Evolutionary conservation across 1,284 basidiomycete species (phyloP).

Genomic region (Pseudozyma sp.): DNA sequence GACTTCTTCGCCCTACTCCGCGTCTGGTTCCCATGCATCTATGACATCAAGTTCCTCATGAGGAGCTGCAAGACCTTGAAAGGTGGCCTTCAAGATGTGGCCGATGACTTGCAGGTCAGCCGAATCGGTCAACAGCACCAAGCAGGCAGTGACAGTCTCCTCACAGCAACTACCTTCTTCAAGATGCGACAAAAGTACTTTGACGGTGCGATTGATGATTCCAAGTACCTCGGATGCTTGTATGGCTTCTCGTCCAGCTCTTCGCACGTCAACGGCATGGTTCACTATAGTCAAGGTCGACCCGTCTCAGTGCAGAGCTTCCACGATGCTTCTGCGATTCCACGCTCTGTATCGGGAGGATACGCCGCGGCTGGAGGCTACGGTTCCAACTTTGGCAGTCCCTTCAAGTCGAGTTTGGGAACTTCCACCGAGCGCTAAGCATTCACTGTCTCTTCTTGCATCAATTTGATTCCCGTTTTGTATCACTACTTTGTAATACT

Average conservation of each 20-base stretch:
- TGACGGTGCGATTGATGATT: slow-evolving; percentile 80
- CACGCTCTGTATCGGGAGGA: slow-evolving; percentile 44
- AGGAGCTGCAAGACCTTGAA: slow-evolving; percentile 87
- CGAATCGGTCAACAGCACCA: slow-evolving; percentile 94
- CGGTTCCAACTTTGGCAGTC: slow-evolving; percentile 47
- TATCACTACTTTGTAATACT: slow-evolving; percentile 40
- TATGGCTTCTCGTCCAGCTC: slow-evolving; percentile 65
- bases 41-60: slow-evolving; percentile 98
- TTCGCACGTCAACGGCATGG: slow-evolving; percentile 50
- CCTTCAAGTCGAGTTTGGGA: slow-evolving; percentile 41
- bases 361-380: slow-evolving; percentile 36
- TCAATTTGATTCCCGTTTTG: slow-evolving; percentile 5
- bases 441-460: slow-evolving; percentile 3
- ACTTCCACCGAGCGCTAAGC: slow-evolving; percentile 35
- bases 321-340: slow-evolving; percentile 41
- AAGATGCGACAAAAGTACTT: slow-evolving; percentile 93
- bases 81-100: slow-evolving; percentile 94
- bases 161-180: slow-evolving; percentile 95
- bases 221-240: slow-evolving; percentile 65
- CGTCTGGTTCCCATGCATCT: slow-evolving; percentile 96
- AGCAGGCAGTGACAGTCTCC: slow-evolving; percentile 92
- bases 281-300: slow-evolving; percentile 49
- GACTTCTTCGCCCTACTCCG: slow-evolving; percentile 88
- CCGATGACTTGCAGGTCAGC: slow-evolving; percentile 88
- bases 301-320: slow-evolving; percentile 48